Percentiles rank a stretch among this genome's conserved stretches.
phyloP scores from a whole-genome alignment of 441 rosid species.

The Theobroma grandiflorum region DNA sequence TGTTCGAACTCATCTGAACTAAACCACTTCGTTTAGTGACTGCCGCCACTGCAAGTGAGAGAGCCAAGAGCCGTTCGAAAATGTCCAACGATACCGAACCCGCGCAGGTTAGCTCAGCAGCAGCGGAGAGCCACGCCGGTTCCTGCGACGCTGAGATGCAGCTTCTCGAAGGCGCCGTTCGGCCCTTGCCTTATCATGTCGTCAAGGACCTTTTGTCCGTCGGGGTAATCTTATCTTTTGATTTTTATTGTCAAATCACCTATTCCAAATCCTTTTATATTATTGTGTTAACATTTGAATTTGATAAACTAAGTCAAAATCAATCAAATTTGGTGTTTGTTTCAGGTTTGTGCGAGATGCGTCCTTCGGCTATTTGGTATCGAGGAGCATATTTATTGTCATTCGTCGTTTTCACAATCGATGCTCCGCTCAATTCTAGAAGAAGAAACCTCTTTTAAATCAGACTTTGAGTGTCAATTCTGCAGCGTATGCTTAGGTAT shows the following conservation, averaged over 20 bases:
- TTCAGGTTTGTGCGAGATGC: slow-evolving; percentile 83
- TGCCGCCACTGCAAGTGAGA: slow-evolving; percentile 1
- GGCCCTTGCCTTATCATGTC: slow-evolving; percentile 60
- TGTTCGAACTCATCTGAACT: not conserved
- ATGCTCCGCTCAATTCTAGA: slow-evolving; percentile 40
- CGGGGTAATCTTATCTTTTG: slow-evolving; percentile 48
- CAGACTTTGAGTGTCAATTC: slow-evolving; percentile 42
- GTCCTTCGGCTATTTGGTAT: slow-evolving; percentile 69
- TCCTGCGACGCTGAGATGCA: slow-evolving; percentile 32
- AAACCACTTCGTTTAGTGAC: slow-evolving; percentile 16
- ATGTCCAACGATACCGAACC: slow-evolving; percentile 46
- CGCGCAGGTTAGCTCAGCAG: slow-evolving; percentile 23
- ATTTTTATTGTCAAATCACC: not conserved
- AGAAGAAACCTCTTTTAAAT: slow-evolving; percentile 5
- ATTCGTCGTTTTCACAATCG: slow-evolving; percentile 41
- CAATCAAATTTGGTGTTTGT: slow-evolving; percentile 4
- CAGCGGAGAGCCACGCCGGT: slow-evolving; percentile 13
- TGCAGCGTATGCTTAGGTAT: slow-evolving; percentile 85
- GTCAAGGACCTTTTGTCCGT: slow-evolving; percentile 66
- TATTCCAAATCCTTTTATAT: not conserved
- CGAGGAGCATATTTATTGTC: slow-evolving; percentile 40
- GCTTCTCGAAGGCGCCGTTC: slow-evolving; percentile 51
- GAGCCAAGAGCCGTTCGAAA: slow-evolving; percentile 28
- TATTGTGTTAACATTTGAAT: not conserved
- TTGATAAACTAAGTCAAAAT: not conserved